These are phyloP conservation scores for Chiua sp. DNA, from an alignment of 1,284 basidiomycete genomes.

Conservation along the genomic window DNA sequence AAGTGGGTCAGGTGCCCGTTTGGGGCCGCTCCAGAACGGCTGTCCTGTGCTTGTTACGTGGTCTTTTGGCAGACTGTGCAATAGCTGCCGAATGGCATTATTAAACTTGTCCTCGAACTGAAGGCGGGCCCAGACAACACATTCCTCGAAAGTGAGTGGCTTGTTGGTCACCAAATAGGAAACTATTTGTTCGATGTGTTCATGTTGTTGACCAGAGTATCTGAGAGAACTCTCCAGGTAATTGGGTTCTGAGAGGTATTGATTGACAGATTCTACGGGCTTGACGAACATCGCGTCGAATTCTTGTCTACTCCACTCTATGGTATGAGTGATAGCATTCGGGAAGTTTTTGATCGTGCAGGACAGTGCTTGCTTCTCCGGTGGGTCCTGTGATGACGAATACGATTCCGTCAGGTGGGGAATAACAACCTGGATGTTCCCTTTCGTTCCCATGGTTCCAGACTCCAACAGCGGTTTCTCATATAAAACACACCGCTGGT, in stretches of 20 bases:
- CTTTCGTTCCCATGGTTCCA: conserved; percentile 98
- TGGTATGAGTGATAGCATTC: conserved; percentile 98
- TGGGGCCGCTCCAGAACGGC: conserved; percentile 98
- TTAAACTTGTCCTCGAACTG: conserved; percentile 97
- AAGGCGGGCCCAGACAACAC: conserved; percentile 95
- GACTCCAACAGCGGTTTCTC: conserved; percentile 97
- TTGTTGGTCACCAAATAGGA: conserved; percentile 93
- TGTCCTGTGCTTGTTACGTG: conserved; percentile 89
- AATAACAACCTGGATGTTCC: conserved; percentile 96
- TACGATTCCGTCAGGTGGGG: conserved; percentile 98
- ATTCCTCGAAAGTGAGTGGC: conserved; percentile 96
- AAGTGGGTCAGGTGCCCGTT: conserved; percentile 96
- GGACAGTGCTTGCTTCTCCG: conserved; percentile 97
- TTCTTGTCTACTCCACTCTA: conserved; percentile 96
- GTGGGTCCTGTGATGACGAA: conserved; percentile 98
- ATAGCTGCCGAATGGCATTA: conserved; percentile 92
- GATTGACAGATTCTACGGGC: conserved; percentile 94
- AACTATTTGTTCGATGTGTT: conserved; percentile 91
- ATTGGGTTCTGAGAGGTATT: conserved; percentile 97
- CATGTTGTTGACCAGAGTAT: conserved; percentile 88
- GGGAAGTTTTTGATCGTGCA: conserved; percentile 99
- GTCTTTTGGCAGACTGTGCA: conserved; percentile 96
- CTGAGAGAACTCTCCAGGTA: conserved; percentile 93
- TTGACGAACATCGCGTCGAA: conserved; percentile 96
- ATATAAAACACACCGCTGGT: conserved; percentile 98